These are phyloP conservation scores for Xylaria sp. DNA, from an alignment of 2,329 filamentous ascomycete genomes.

Conservation along the genomic window DNA sequence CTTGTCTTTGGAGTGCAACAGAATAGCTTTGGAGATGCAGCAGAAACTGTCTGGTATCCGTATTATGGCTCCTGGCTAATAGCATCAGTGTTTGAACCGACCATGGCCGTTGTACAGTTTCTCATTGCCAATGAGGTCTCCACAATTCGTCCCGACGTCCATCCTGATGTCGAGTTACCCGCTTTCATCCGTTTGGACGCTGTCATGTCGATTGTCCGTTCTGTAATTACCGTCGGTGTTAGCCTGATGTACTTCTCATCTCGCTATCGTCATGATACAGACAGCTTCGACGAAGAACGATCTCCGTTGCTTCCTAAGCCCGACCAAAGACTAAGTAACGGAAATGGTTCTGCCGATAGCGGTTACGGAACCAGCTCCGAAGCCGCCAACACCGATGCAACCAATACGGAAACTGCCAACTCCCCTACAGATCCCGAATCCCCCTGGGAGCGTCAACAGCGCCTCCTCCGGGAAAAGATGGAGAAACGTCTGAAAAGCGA, in stretches of 20 bases:
- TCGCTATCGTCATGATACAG: conserved; percentile 28
- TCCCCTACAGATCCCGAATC: conserved; percentile 54
- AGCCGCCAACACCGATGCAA: conserved; percentile 45
- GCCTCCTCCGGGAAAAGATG: conserved; percentile 62
- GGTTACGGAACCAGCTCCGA: conserved; percentile 53
- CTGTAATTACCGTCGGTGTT: conserved; percentile 39
- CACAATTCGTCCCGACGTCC: conserved; percentile 12
- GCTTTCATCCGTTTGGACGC: conserved; percentile 40
- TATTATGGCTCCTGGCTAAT: conserved; percentile 68
- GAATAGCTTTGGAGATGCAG: conserved; percentile 57
- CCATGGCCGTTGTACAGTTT: conserved; percentile 49
- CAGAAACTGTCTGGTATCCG: conserved; percentile 64
- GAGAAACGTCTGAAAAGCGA: conserved; percentile 73
- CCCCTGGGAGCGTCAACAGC: conserved; percentile 59
- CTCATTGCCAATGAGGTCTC: conserved; percentile 32
- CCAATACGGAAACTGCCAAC: conserved; percentile 40
- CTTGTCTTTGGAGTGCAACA: conserved; percentile 68
- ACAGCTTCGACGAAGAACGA: conserved; percentile 56
- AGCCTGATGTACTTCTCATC: conserved; percentile 39
- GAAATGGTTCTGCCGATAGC: conserved; percentile 40
- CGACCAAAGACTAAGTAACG: conserved; percentile 38
- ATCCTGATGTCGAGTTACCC: conserved; percentile 20
- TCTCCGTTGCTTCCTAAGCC: conserved; percentile 61
- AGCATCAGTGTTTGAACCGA: conserved; percentile 61
- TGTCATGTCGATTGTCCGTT: conserved; percentile 42